Evolutionary conservation across 345 rosid genomes (phyloP).

Genomic region (Linum usitatissimum): DNA sequence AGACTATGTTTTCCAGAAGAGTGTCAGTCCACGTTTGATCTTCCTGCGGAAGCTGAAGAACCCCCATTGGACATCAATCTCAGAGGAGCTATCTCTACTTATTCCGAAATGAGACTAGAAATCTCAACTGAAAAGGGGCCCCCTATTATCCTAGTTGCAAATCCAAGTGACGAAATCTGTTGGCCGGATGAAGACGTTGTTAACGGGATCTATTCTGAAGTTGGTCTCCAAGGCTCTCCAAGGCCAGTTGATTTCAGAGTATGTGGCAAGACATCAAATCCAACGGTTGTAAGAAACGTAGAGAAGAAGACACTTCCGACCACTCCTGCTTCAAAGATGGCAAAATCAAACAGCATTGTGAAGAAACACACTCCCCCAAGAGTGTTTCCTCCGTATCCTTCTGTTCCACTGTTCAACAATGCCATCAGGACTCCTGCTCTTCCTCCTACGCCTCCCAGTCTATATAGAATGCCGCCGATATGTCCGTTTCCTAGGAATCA

Average conservation of each 20-base stretch:
- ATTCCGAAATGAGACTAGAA: neutral
- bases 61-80: neutral
- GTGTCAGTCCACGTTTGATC: neutral
- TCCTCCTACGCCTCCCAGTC: neutral
- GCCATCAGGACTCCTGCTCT: neutral
- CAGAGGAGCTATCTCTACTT: neutral
- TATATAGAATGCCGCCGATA: neutral
- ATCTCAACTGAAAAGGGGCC: neutral
- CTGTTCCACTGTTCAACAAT: neutral
- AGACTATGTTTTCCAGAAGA: no score
- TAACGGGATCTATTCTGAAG: neutral
- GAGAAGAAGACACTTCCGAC: neutral
- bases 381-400: neutral
- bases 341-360: no score
- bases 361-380: neutral
- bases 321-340: neutral
- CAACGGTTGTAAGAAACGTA: no score
- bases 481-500: neutral
- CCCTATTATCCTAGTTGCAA: neutral
- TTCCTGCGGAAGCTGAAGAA: neutral
- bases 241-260: neutral
- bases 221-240: neutral
- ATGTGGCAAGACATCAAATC: no score
- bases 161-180: neutral
- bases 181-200: neutral